Base-by-base conservation (phyloP, 108 stramenopile genomes). In the Pseudonitzschia pungens region DNA sequence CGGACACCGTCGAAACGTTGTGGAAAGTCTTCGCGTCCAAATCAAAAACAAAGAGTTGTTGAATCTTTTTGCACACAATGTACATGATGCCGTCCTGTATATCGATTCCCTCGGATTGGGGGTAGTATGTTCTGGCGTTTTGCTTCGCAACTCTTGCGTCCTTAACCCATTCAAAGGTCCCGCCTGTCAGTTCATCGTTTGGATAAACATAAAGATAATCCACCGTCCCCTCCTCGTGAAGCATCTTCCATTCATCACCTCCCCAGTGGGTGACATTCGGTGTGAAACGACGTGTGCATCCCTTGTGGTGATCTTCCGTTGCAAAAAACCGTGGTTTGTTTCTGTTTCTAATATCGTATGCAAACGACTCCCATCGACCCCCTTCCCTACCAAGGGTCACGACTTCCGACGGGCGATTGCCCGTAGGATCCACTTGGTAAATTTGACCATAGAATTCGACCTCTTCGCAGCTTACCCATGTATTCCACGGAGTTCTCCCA, bases 381-480 rank as follows among this genome's bases (percentile, higher is more conserved):
- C 78, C 71, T 29, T 70, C 74, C 32, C 52, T 74, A 48, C 86
- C 81, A 29, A 91, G 50, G 53, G 76, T 75, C 66, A 79, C 69
- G 41, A 62, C 2, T 70, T 70, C 26, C n/a, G 82, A 65, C 40
- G 44, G 16, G 26, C 86, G 70, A n/a, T 44, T 40, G 21, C 84
- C 87, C 65, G 80, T 72, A 2, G 90, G 88, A 77, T 87, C 86
- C 3, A 87, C 83, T 72, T 87, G 84, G 63, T 77, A 88, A 29
- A 81, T 73, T 42, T 79, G 67, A 14, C 88, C 88, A 26, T 54
- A 42, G 50, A 42, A 59, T 33, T 80, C 74, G n/a, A 69, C 22
- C 72, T 92, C 88, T 59, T 92, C 88, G 66, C 88, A 89, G 1
- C 83, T 74, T 0, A 88, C 76, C 75, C 77, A 89, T 18, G 88